Evolutionary conservation across 352 stramenopile species (phyloP).

Genomic region (Phytophthora idaei): DNA sequence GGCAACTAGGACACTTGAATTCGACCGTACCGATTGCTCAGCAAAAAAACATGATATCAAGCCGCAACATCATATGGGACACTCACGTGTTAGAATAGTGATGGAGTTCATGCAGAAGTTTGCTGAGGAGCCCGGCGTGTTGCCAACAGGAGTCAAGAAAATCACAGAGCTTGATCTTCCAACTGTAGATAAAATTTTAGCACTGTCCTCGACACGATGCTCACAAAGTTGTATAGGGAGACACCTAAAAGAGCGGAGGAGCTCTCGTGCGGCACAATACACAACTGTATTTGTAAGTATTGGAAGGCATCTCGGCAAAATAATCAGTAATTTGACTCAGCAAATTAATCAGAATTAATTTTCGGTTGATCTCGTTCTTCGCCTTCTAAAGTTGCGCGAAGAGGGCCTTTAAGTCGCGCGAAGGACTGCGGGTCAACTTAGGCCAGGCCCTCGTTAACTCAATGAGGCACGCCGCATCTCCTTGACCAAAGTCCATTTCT

Average conservation of each 20-base stretch:
- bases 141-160: background rate
- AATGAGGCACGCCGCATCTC: slow-evolving; percentile 2
- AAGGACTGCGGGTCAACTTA: slow-evolving; percentile 1
- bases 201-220: too few species aligned
- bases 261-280: too few species aligned
- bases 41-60: slow-evolving; percentile 12
- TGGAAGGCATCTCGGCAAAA: too few species aligned
- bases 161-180: background rate
- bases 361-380: slow-evolving; percentile 20
- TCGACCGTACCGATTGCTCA: background rate
- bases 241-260: too few species aligned
- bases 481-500: slow-evolving; percentile 10
- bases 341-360: background rate
- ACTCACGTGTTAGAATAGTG: slow-evolving; percentile 6
- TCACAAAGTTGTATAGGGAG: too few species aligned
- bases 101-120: slow-evolving; percentile 6
- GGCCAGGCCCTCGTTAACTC: background rate
- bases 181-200: too few species aligned
- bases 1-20: background rate
- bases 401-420: slow-evolving; percentile 1
- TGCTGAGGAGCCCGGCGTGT: background rate
- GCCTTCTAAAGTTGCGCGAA: slow-evolving; percentile 16
- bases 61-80: slow-evolving; percentile 5
- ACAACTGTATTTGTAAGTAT: too few species aligned
- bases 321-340: too few species aligned